A percentile compares a stretch with the other conserved stretches of the same genome.
Evolutionary conservation across 2,329 filamentous ascomycete genomes (phyloP).

Genomic region (Aureobasidium uvarum): DNA sequence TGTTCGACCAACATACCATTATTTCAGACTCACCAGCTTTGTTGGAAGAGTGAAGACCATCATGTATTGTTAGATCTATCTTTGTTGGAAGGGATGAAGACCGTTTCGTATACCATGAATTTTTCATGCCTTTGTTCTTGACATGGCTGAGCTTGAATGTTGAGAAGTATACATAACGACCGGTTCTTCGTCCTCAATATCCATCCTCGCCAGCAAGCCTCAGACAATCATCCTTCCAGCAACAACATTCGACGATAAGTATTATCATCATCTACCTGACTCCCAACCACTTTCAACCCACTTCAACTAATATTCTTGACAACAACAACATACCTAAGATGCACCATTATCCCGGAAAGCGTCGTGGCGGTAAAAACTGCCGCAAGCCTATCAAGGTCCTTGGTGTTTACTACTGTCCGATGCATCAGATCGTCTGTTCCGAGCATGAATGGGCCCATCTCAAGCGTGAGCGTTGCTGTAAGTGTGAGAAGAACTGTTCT

Average conservation of each 20-base stretch:
- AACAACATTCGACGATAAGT: not conserved
- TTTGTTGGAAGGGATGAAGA: not conserved
- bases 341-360: not conserved
- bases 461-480: not conserved
- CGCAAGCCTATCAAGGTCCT: not conserved
- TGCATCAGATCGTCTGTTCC: not conserved
- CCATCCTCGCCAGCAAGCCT: not conserved
- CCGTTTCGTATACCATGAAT: not conserved
- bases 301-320: not conserved
- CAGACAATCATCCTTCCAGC: not conserved
- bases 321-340: not conserved
- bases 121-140: not conserved
- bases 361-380: not conserved
- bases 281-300: not conserved
- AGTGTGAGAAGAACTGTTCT: not conserved
- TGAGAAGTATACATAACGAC: not conserved
- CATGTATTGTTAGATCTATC: not conserved
- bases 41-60: not conserved
- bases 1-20: not conserved
- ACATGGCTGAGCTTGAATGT: not conserved
- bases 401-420: not conserved
- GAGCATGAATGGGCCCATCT: not conserved
- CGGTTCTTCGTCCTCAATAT: not conserved
- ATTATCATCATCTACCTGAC: not conserved
- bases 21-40: not conserved